phyloP scores from a whole-genome alignment of 179 eudicot genomes.

The Beta corolliflora region DNA sequence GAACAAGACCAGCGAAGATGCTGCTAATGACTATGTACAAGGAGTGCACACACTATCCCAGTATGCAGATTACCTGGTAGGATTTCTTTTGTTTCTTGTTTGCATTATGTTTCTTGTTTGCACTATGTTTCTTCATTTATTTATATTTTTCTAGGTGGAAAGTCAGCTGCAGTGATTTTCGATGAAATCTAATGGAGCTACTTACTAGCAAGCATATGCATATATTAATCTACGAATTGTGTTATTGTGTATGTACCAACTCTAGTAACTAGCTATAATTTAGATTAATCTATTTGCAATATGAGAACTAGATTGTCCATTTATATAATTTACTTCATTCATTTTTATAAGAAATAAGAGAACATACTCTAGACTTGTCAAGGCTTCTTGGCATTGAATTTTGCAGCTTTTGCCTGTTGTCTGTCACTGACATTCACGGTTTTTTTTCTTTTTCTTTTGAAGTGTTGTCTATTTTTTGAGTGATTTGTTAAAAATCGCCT shows the following conservation, averaged over 20 bases:
- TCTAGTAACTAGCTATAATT: background rate
- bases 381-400: background rate
- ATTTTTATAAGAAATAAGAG: background rate
- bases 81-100: constrained; percentile 10
- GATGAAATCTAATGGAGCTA: background rate
- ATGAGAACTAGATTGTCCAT: background rate
- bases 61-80: constrained; percentile 99
- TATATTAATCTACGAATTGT: background rate
- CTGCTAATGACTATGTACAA: constrained; percentile 95
- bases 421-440: background rate
- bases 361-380: background rate
- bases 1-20: constrained; percentile 96
- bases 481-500: too few species aligned
- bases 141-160: background rate
- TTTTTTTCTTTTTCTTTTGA: too few species aligned
- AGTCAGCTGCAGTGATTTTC: background rate
- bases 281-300: background rate
- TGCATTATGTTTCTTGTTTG: background rate
- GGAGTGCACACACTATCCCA: constrained; percentile 98
- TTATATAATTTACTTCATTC: background rate
- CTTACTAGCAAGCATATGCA: background rate
- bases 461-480: too few species aligned
- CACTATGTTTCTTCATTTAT: background rate
- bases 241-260: background rate
- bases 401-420: background rate